Evolutionary conservation across 306 rosid genomes (phyloP).

Genomic region (Dryas drummondii): DNA sequence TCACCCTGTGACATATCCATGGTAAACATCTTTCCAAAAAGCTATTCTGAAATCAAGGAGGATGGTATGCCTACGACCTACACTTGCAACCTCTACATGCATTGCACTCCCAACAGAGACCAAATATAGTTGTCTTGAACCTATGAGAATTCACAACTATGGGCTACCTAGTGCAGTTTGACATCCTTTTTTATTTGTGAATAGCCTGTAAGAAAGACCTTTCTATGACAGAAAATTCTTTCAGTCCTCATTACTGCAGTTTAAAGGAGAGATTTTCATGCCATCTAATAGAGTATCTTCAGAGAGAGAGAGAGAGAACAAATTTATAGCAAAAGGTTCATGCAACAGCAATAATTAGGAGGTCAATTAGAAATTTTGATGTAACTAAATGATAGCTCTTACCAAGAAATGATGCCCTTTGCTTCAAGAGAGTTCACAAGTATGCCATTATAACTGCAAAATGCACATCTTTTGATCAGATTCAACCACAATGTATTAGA

Average conservation of each 20-base stretch:
- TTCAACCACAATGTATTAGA: conserved; percentile 19
- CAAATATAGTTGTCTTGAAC: neutral
- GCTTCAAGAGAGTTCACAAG: conserved; percentile 74
- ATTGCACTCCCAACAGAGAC: neutral
- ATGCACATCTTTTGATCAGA: conserved; percentile 26
- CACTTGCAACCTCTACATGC: neutral
- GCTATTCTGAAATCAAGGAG: neutral
- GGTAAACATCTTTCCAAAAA: neutral
- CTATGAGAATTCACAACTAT: neutral
- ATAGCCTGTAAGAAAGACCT: neutral
- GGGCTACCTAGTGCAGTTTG: neutral
- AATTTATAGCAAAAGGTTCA: conserved; percentile 18
- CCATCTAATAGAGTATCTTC: neutral
- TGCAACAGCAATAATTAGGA: conserved; percentile 20
- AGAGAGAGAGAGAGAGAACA: neutral
- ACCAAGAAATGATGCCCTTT: conserved; percentile 84
- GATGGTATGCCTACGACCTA: neutral
- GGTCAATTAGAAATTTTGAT: conserved; percentile 10
- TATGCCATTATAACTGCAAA: conserved; percentile 85
- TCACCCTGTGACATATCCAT: neutral
- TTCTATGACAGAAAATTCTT: neutral
- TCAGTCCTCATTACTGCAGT: neutral
- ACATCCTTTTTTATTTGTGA: neutral
- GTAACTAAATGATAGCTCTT: conserved; percentile 30
- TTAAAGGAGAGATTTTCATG: neutral